Conservation (phyloP, 257 asterid species). For the Petunia secreta region DNA sequence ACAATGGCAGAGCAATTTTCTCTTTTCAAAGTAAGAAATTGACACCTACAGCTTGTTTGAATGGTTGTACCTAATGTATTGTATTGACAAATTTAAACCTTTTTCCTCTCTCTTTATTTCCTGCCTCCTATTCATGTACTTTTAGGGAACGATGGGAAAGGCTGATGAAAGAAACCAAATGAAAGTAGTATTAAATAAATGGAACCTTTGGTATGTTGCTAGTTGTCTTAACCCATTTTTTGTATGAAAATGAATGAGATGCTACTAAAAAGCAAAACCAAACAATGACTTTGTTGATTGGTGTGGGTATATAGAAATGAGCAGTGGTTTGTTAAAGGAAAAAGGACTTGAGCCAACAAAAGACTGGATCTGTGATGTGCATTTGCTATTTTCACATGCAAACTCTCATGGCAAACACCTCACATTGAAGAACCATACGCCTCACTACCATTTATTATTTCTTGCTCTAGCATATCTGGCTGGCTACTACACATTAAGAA, state of each 20-base stretch:
- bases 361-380: conserved; percentile 20
- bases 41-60: too few species aligned
- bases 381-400: conserved; percentile 5
- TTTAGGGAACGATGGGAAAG: too few species aligned
- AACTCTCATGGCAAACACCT: conserved; percentile 7
- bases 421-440: neutral
- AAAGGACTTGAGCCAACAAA: neutral
- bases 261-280: neutral
- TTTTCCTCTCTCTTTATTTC: neutral
- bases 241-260: neutral
- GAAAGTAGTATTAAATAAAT: neutral
- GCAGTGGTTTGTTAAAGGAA: neutral
- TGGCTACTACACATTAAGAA: too few species aligned
- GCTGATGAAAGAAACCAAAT: neutral
- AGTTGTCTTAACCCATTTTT: neutral
- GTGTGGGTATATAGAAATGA: neutral
- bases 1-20: neutral
- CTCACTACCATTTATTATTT: neutral
- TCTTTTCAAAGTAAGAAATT: neutral
- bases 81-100: too few species aligned
- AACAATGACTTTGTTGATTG: neutral
- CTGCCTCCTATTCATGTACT: too few species aligned
- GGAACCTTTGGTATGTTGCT: neutral
- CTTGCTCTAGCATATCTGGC: neutral
- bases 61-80: too few species aligned